Conservation (phyloP, 192 early-diverging fungal genomes). For the Obelidium mucronatum region DNA sequence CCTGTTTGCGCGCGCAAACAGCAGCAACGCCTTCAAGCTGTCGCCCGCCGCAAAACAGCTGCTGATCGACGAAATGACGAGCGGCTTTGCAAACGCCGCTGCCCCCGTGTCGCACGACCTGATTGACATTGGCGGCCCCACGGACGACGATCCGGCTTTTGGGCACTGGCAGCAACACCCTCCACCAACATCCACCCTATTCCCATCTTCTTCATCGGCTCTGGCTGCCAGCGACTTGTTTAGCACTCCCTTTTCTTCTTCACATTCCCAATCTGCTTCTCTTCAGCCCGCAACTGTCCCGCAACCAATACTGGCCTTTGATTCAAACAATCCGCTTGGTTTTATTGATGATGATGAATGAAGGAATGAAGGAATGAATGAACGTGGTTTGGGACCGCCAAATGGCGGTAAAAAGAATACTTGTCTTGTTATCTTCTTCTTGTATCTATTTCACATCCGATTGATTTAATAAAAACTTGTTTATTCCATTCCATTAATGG, state of each 20-base stretch:
- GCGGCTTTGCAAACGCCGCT: background rate
- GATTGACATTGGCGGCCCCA: no score
- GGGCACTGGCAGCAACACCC: conserved; percentile 1
- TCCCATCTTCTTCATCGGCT: background rate
- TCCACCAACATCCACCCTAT: background rate
- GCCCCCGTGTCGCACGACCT: background rate
- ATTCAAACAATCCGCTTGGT: background rate
- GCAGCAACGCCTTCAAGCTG: no score
- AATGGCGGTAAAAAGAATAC: no score
- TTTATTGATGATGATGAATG: background rate
- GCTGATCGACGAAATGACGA: no score
- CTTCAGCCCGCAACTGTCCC: background rate
- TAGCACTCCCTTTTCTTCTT: conserved; percentile 23
- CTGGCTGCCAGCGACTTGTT: conserved; percentile 14
- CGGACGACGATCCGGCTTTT: no score
- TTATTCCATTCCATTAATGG: no score
- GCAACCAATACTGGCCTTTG: background rate
- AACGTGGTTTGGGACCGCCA: no score
- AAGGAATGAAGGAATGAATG: background rate
- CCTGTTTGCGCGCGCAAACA: no score
- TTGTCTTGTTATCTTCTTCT: no score
- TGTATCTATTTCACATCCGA: no score
- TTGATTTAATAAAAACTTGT: no score
- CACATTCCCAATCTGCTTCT: background rate
- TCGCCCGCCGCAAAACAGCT: no score